Percentiles rank a stretch among this genome's conserved stretches.
These are phyloP conservation scores for Monilinia fructicola DNA, from an alignment of 2,329 filamentous ascomycete genomes.

Conservation along the genomic window DNA sequence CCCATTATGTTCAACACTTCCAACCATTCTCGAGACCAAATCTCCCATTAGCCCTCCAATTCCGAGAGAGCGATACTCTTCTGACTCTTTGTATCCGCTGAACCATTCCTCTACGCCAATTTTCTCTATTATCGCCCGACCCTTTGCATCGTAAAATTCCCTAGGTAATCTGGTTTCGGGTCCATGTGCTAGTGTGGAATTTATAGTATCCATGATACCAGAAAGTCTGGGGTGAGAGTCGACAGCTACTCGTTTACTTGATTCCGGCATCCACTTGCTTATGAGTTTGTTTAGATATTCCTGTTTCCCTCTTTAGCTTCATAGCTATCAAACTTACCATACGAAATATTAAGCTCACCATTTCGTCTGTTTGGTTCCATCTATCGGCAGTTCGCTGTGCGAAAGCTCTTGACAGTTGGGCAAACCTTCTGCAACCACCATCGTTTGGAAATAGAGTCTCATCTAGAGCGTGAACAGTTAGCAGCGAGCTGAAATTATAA, in stretches of 20 bases:
- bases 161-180: slow-evolving; percentile 73
- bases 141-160: slow-evolving; percentile 82
- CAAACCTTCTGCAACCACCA: slow-evolving; percentile 69
- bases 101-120: slow-evolving; percentile 93
- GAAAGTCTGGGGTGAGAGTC: slow-evolving; percentile 81
- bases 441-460: slow-evolving; percentile 83
- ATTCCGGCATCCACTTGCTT: slow-evolving; percentile 81
- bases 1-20: slow-evolving; percentile 58
- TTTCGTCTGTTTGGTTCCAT: slow-evolving; percentile 77
- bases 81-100: slow-evolving; percentile 76
- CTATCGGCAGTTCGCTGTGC: slow-evolving; percentile 67
- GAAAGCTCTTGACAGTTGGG: slow-evolving; percentile 67
- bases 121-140: slow-evolving; percentile 64
- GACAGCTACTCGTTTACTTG: slow-evolving; percentile 68
- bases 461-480: slow-evolving; percentile 44
- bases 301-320: slow-evolving; percentile 80
- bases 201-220: slow-evolving; percentile 93
- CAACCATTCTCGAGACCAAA: slow-evolving; percentile 72
- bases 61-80: slow-evolving; percentile 84
- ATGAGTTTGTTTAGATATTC: slow-evolving; percentile 74
- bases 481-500: neutral
- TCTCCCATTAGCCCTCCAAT: slow-evolving; percentile 86
- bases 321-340: slow-evolving; percentile 40
- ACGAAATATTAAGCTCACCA: slow-evolving; percentile 45
- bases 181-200: slow-evolving; percentile 82